Evolutionary conservation across 2,329 filamentous ascomycete species (phyloP), one percentile per base, ranked within the genome.

Genomic region (Fusarium longipes): DNA sequence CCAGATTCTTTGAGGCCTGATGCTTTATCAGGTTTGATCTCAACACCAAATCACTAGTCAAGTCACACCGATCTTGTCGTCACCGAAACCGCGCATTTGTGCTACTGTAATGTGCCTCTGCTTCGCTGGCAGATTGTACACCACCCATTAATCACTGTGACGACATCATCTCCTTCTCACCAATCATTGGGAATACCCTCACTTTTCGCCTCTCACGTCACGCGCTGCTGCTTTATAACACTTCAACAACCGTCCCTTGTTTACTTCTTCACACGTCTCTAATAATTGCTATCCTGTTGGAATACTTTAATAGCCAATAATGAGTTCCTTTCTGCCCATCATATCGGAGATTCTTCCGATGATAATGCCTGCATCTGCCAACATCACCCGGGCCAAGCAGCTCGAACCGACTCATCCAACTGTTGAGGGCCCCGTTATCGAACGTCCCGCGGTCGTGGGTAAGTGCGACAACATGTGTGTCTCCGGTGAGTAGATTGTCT

Each of bases 401-500:
- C 63, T 81, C 77, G 48, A 82, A 79, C 75, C 82, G 72, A 54
- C 70, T 7, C 52, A 75, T 55, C 74, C 75, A 24, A 75, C 74
- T 4, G 75, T 74, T 27, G 72, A 76, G 36, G 77, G 75, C 1
- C 71, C 76, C 11, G 74, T 77, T 29, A 71, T 73, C 24, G 75
- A 80, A 59, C 74, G 79, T 56, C 81, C 83, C 50, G 90, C 89
- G n/a, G 83, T 93, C 47, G 82, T 89, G 43, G 83, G 86, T 73
- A 84, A 87, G 75, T 88, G 85, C 53, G 86, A 89, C 61, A 86
- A 85, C 62, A 84, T 93, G 77, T 91, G 90, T 74, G 88, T 89
- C 29, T 87, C 87, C 43, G 84, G 89, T 86, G 77, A 80, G 86
- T 38, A 25, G 33, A 36, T 72, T 50, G 25, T 47, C 49, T 43